These are phyloP conservation scores for Cyclotella atomus DNA, from an alignment of 108 stramenopile genomes.

Conservation along the genomic window DNA sequence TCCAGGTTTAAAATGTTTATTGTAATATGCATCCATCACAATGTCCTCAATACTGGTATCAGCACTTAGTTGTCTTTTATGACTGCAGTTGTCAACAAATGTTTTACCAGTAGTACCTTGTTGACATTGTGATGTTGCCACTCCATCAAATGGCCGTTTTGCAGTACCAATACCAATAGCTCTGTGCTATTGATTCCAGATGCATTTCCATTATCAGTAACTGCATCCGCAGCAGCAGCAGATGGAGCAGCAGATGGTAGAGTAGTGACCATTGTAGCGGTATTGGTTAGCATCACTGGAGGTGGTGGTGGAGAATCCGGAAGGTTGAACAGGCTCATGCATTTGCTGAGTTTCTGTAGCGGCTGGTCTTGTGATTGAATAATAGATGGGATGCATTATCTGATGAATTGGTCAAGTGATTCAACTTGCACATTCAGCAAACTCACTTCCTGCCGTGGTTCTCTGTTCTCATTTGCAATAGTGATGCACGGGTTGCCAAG, in stretches of 20 bases:
- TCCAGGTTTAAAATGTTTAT: not conserved
- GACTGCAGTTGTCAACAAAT: not conserved
- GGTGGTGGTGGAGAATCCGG: too few species aligned
- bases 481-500: too few species aligned
- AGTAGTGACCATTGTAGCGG: too few species aligned
- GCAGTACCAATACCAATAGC: not conserved
- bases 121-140: not conserved
- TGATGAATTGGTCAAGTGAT: too few species aligned
- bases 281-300: too few species aligned
- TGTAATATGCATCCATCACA: not conserved
- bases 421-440: not conserved
- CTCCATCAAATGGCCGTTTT: not conserved
- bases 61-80: not conserved
- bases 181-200: too few species aligned
- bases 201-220: too few species aligned
- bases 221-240: too few species aligned
- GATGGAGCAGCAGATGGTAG: too few species aligned
- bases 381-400: too few species aligned
- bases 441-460: not conserved
- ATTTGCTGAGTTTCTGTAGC: not conserved
- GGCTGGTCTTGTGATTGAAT: not conserved
- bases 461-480: conserved; percentile 1
- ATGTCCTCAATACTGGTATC: not conserved
- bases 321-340: too few species aligned
- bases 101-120: not conserved